Percentiles rank a stretch among this genome's conserved stretches.
phyloP scores from a whole-genome alignment of 1,139 yeast species.

The Pneumocystis oryctolagi region DNA sequence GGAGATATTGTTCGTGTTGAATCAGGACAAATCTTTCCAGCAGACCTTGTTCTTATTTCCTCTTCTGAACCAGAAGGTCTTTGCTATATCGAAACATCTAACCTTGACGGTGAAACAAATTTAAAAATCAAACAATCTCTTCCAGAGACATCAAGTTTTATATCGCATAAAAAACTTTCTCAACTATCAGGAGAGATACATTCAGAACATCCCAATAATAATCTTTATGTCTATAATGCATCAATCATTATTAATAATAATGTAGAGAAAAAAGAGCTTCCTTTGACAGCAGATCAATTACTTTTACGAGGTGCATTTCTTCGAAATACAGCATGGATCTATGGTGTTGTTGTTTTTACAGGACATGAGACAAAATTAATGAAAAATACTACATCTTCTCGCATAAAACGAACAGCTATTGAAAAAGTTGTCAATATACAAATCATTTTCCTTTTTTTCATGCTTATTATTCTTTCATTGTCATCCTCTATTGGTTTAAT shows the following conservation, averaged over 20 bases:
- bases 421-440: conserved; percentile 90
- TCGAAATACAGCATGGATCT: conserved; percentile 89
- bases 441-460: conserved; percentile 70
- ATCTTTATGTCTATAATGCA: conserved; percentile 90
- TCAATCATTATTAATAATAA: conserved; percentile 42
- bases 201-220: conserved; percentile 89
- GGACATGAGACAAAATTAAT: conserved; percentile 96
- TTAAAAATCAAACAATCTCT: conserved; percentile 83
- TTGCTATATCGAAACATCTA: conserved; percentile 94
- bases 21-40: conserved; percentile 88
- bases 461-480: conserved; percentile 58
- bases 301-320: conserved; percentile 88
- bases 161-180: conserved; percentile 50
- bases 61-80: conserved; percentile 97
- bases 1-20: conserved; percentile 80
- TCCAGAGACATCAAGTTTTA: conserved; percentile 59
- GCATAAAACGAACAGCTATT: conserved; percentile 91
- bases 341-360: conserved; percentile 84
- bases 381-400: conserved; percentile 98
- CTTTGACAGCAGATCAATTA: conserved; percentile 81
- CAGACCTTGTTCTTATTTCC: conserved; percentile 68
- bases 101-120: conserved; percentile 94
- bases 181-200: conserved; percentile 41
- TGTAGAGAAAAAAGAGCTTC: conserved; percentile 36
- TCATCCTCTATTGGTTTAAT: conserved; percentile 83